Base-by-base conservation (phyloP, 176 grass and related monocot species). In the Carex littledalei region DNA sequence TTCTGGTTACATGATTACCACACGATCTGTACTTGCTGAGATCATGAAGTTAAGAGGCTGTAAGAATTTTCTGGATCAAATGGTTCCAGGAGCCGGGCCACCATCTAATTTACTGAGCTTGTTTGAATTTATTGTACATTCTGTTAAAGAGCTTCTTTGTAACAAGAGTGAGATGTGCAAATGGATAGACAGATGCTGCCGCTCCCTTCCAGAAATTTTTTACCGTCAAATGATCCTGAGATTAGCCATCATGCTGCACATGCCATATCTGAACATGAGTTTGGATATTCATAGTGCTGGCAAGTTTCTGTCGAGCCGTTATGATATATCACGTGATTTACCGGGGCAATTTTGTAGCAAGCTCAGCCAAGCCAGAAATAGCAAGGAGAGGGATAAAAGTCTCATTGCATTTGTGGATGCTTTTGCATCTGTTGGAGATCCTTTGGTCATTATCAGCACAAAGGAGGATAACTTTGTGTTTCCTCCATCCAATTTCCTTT, bases 21-120 rank as follows among this genome's bases (percentile, higher is more conserved):
- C 94, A 15, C 90, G 88, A 90, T 89, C 70, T 85, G 55, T 89
- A 18, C 86, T 97, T 55, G 13, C 81, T 63, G 88, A 87, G 56
- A 88, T 94, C 59, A 10, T 97, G 0, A 91, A 90, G 58, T 86
- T 89, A 53, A 70, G 61, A 54, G 84, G 89, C 57, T 87, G 76
- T 79, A 87, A 86, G 47, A 41, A 49, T 20, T 97, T 84, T 76
- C 22, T 97, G 5, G 54, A 64, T 75, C 43, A 52, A 20, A 70
- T 88, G 47, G 18, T 64, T 55, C n/a, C 0, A 0, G 72, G 61
- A 78, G 4, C 18, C 0, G 57, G 88, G 39, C 22, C 55, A 5
- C 66, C 41, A 14, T 2, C 1, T 39, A 32, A n/a, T 67, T 58
- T 73, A 37, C 41, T 0, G 2, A 34, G 8, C 17, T 69, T 85